Conservation (phyloP, 352 stramenopile species). For the Achlya hypogyna region DNA sequence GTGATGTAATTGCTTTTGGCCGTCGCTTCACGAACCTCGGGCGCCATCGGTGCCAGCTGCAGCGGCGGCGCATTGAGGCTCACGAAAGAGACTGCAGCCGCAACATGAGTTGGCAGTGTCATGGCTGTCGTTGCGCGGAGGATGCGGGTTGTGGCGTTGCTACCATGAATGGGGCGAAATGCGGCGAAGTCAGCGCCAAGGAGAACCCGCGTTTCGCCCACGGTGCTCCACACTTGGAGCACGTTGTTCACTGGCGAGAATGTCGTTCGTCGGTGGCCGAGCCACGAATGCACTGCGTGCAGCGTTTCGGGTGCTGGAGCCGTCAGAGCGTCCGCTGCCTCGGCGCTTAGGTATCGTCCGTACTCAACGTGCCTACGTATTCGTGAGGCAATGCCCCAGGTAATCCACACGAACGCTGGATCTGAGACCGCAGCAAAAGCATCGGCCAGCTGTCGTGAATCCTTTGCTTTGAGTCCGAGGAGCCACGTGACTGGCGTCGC, state of each 20-base stretch:
- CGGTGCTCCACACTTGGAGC: neutral
- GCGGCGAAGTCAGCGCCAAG: neutral
- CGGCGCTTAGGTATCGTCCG: neutral
- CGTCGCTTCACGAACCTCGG: neutral
- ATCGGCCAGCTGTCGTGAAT: neutral
- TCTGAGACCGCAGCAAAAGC: neutral
- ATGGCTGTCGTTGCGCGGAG: neutral
- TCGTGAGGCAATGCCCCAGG: neutral
- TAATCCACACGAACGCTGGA: neutral
- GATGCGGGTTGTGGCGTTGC: too few species aligned
- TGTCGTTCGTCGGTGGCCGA: neutral
- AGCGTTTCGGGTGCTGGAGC: neutral
- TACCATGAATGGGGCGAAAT: neutral
- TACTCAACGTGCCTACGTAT: neutral
- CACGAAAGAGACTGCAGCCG: neutral
- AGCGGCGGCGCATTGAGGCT: neutral
- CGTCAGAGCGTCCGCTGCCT: neutral
- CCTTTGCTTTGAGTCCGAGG: neutral
- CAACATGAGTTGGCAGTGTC: neutral
- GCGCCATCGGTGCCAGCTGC: neutral
- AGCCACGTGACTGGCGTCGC: neutral
- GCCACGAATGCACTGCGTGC: neutral
- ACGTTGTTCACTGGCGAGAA: conserved; percentile 5
- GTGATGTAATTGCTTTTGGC: neutral
- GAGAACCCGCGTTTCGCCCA: neutral